Conservation (phyloP, 176 grass and related monocot genomes). For the sorghum (Sorghum bicolor) region DNA sequence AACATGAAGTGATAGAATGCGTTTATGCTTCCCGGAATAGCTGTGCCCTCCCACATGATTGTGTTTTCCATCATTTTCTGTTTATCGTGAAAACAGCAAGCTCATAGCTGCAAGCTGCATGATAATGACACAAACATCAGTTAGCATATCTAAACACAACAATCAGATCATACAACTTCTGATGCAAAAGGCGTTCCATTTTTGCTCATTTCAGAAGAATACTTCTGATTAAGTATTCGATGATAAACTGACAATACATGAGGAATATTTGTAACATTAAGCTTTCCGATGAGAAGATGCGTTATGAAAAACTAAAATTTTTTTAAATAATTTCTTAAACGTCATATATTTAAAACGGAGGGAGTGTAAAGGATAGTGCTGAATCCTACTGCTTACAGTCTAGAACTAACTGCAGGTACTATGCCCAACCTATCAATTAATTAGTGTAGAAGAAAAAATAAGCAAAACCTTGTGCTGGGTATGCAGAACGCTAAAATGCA, state of each 20-base stretch:
- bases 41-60: not conserved
- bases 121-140: not conserved
- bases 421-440: not conserved
- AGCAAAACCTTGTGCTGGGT: not conserved
- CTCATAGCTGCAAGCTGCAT: slow-evolving; percentile 45
- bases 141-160: not conserved
- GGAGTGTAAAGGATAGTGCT: not conserved
- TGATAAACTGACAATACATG: not conserved
- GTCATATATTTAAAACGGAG: not conserved
- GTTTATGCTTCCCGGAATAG: slow-evolving; percentile 13
- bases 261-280: not conserved
- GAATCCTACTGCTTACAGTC: not conserved
- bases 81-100: not conserved
- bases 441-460: not conserved
- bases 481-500: not conserved
- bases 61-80: slow-evolving; percentile 13
- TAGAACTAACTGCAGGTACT: not conserved
- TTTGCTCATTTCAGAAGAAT: not conserved
- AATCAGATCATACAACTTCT: not conserved
- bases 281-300: not conserved
- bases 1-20: slow-evolving; percentile 1
- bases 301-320: not conserved
- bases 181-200: not conserved
- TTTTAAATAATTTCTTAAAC: not conserved
- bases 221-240: not conserved